Conservation (phyloP, 139 green algal species). For the Coelastrella sp. region DNA sequence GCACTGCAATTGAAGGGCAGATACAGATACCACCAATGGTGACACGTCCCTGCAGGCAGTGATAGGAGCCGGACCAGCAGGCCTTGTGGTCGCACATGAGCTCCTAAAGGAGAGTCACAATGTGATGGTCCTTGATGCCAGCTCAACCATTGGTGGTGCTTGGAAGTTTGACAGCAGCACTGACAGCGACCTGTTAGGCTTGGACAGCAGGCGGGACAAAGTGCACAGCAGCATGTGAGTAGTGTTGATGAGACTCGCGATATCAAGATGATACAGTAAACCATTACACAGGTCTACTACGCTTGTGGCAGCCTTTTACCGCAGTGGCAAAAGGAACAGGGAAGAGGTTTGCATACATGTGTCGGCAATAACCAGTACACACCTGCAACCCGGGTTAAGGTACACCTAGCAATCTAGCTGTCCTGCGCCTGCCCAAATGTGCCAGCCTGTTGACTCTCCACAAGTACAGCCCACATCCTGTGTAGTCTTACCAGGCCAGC, state of each 20-base stretch:
- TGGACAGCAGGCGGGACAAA: background rate
- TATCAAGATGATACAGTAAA: background rate
- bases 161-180: constrained; percentile 53
- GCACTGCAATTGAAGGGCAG: no score
- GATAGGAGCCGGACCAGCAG: constrained; percentile 80
- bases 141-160: constrained; percentile 53
- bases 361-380: no score
- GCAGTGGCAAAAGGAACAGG: no score
- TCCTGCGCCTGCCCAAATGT: no score
- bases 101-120: constrained; percentile 71
- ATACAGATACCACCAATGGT: no score
- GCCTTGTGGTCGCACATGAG: constrained; percentile 74
- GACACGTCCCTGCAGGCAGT: constrained; percentile 25
- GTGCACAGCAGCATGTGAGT: constrained; percentile 73
- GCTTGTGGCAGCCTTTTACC: no score
- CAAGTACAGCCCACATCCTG: no score
- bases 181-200: constrained; percentile 23
- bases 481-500: no score
- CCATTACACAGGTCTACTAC: background rate
- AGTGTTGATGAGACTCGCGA: background rate
- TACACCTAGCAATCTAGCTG: no score
- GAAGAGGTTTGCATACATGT: no score
- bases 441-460: no score
- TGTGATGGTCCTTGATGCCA: constrained; percentile 73
- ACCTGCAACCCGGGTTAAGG: no score